Evolutionary conservation across 2,329 filamentous ascomycete species (phyloP).

Genomic region (Trichoderma koningii): DNA sequence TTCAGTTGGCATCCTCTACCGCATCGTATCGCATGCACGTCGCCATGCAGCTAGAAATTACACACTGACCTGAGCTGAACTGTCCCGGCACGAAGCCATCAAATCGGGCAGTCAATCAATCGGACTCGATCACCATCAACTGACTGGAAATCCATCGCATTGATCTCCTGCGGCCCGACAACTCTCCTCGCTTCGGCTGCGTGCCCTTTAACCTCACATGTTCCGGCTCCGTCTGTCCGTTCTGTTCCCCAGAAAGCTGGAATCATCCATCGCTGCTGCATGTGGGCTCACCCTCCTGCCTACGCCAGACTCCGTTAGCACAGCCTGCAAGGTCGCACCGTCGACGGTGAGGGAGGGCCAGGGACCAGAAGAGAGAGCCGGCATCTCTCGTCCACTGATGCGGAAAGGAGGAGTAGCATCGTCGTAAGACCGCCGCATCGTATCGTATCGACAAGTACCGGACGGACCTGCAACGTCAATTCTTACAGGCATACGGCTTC

Average conservation of each 20-base stretch:
- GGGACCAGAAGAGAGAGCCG: background rate
- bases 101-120: too few species aligned
- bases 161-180: background rate
- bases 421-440: too few species aligned
- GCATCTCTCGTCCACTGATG: background rate
- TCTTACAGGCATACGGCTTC: background rate
- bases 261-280: background rate
- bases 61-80: background rate
- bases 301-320: conserved; percentile 20
- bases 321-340: conserved; percentile 20
- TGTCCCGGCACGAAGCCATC: too few species aligned
- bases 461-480: too few species aligned
- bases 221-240: too few species aligned
- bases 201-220: conserved; percentile 4
- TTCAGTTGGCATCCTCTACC: conserved; percentile 10
- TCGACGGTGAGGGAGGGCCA: conserved; percentile 7
- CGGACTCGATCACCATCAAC: too few species aligned
- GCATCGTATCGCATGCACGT: conserved; percentile 1
- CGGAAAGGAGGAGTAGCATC: too few species aligned
- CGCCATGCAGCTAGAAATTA: background rate
- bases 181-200: background rate
- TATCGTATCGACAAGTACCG: too few species aligned
- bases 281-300: background rate
- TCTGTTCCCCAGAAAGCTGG: background rate
- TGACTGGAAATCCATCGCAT: too few species aligned